Evolutionary conservation across 179 eudicot genomes (phyloP), one percentile per base, ranked within the genome.

Genomic region (Heliamphora pulchella): DNA sequence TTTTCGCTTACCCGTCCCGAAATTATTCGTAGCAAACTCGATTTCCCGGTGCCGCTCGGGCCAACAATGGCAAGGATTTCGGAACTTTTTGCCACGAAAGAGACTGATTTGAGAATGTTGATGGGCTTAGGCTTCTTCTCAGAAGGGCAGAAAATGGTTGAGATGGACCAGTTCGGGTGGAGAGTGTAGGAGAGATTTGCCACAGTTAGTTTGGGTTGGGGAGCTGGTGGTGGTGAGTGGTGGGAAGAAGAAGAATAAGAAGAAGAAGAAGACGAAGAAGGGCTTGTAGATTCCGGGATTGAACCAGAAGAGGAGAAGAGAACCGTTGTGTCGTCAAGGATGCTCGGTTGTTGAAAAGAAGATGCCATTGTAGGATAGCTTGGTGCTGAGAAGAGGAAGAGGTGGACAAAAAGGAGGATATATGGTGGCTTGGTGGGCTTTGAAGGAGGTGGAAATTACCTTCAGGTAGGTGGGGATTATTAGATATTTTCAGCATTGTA

Each of bases 11-110:
- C 91, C 76, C 95, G 85, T 10, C 98, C 98, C 0, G 98, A 91
- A 8, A 95, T 81, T 13, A 91, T 69, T 63, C 90, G 86, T 0
- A 95, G 86, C 2, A 95, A 87, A 11, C 91, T 91, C 3, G 98
- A 93, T 82, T 95, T 95, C 5, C 98, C 98, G 0, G 97, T 92
- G 76, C 98, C 98, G 77, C 98, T 93, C 18, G 98, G 94, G 79
- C 98, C 98, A 11, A 93, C 97, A 64, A 93, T 79, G 3, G 98
- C 97, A 1, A 94, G 86, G 80, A 92, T 84, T 73, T 94, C 90
- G 5, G 91, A 88, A 79, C 89, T 91, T 78, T 82, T 86, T 17
- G 95, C 93, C 0, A 71, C 74, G 69, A 94, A 94, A 20, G 92
- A 89, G 76, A 94, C 87, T 11, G 97, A 88, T 80, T 93, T 90